Base-by-base conservation (phyloP, 306 rosid species). In the Acacia confusa region DNA sequence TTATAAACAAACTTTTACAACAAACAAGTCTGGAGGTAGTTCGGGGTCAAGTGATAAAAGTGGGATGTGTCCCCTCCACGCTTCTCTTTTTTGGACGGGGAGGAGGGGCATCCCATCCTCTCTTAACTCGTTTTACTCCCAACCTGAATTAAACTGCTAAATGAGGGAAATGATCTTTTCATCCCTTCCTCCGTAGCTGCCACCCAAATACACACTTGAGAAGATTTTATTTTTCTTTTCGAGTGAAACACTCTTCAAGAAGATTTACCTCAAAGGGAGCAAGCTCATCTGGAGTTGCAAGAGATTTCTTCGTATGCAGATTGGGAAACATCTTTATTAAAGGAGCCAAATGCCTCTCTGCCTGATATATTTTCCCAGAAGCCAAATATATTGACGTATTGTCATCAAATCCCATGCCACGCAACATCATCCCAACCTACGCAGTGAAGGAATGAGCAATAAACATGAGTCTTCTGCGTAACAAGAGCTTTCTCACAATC, bases 341-440 rank as follows among this genome's bases (percentile, higher is more conserved):
- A 55, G 99, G 98, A 82, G 90, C 86, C 79, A 96, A 86, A 86
- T 92, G 85, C 84, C 88, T 96, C 82, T 92, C 97, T 38, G 87
- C 90, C 63, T 78, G 78, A 85, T 93, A 96, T 84, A 93, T 88
- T 87, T 91, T 89, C 43, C 99, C 99, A 10, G 99, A 89, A 72
- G 98, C 99, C 86, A 96, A 87, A 86, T 88, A 96, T 79, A 96
- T 87, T 75, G 94, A 86, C 7, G 97, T 96, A 78, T 79, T 86
- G 85, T 93, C 93, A 81, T 87, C 87, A 78, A 96, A 92, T 60
- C 98, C 99, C 97, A 96, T 91, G 82, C 97, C 99, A 14, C 94
- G 94, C 43, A 96, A 89, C 92, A 96, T 88, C 94, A 93, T 84
- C 41, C 98, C 99, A 61, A 93, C 99, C 99, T 96, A 86, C 79